phyloP scores from a whole-genome alignment of 2,329 filamentous ascomycete species.

The Albifimbria verrucaria region DNA sequence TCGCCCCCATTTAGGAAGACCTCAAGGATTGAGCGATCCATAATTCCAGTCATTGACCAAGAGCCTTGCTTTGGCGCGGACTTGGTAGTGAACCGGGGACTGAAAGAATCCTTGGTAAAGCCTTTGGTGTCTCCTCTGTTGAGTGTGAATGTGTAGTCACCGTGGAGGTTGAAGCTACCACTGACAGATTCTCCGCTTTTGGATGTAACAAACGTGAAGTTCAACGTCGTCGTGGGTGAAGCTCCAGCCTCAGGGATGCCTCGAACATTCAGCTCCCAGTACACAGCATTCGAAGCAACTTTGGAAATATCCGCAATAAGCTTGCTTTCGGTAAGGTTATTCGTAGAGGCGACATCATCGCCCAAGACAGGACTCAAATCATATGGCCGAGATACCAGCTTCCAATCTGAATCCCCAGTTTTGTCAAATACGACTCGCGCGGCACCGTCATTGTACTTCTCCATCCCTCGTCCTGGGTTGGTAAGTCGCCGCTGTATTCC shows the following conservation, averaged over 20 bases:
- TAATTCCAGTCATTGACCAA: constrained; percentile 27
- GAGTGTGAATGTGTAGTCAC: constrained; percentile 23
- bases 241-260: constrained; percentile 20
- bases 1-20: constrained; percentile 30
- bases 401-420: constrained; percentile 49
- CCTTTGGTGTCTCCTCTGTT: constrained; percentile 21
- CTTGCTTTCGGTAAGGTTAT: constrained; percentile 43
- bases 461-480: constrained; percentile 27
- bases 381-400: constrained; percentile 47
- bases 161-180: constrained; percentile 23
- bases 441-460: constrained; percentile 33
- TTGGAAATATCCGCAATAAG: constrained; percentile 47
- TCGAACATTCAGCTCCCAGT: constrained; percentile 53
- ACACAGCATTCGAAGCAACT: constrained; percentile 40
- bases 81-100: constrained; percentile 21
- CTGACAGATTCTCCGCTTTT: constrained; percentile 20
- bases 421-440: constrained; percentile 47
- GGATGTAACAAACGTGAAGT: constrained; percentile 23
- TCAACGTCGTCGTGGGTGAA: constrained; percentile 17
- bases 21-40: constrained; percentile 32
- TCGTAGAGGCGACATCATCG: constrained; percentile 37
- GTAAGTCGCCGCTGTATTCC: constrained; percentile 26
- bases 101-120: constrained; percentile 27
- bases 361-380: constrained; percentile 46
- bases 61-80: constrained; percentile 11